These are phyloP conservation scores for Elsinoe necatrix DNA, from an alignment of 2,329 filamentous ascomycete genomes.

Conservation along the genomic window DNA sequence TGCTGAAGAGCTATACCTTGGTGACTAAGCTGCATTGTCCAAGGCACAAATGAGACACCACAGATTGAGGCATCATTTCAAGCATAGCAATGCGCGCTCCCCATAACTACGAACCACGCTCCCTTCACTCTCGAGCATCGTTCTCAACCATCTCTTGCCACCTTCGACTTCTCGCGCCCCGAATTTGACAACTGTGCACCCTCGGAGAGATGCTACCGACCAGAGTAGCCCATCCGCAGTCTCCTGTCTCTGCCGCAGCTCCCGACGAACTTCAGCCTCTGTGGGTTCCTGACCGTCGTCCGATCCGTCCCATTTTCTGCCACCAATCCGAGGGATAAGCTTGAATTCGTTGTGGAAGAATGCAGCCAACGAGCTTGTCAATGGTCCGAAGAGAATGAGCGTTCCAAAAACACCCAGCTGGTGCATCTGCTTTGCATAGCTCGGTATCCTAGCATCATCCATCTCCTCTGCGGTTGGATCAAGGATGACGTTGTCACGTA, in stretches of 20 bases:
- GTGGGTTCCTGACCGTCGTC: slow-evolving; percentile 32
- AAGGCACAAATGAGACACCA: too few species aligned
- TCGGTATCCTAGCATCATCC: slow-evolving; percentile 18
- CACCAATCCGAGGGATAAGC: slow-evolving; percentile 70
- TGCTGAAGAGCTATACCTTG: too few species aligned
- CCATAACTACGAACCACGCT: slow-evolving; percentile 66
- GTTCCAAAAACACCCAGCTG: slow-evolving; percentile 73
- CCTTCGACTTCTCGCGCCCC: slow-evolving; percentile 74
- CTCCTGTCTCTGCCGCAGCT: slow-evolving; percentile 50
- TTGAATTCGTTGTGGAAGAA: slow-evolving; percentile 77
- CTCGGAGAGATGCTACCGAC: slow-evolving; percentile 71
- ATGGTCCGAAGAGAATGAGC: slow-evolving; percentile 66
- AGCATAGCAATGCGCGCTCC: slow-evolving; percentile 69
- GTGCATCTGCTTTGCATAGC: slow-evolving; percentile 54
- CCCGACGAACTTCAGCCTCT: slow-evolving; percentile 39
- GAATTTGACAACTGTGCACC: slow-evolving; percentile 87
- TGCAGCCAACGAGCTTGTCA: slow-evolving; percentile 56
- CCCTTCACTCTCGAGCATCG: slow-evolving; percentile 66
- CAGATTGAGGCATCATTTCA: too few species aligned
- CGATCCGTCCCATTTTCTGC: slow-evolving; percentile 57
- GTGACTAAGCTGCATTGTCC: too few species aligned
- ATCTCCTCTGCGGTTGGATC: slow-evolving; percentile 40
- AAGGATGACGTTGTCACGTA: slow-evolving; percentile 79
- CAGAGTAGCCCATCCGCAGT: slow-evolving; percentile 57
- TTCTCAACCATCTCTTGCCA: slow-evolving; percentile 68